phyloP scores from a whole-genome alignment of 768 basidiomycete genomes.

The Leccinum uliginosum region DNA sequence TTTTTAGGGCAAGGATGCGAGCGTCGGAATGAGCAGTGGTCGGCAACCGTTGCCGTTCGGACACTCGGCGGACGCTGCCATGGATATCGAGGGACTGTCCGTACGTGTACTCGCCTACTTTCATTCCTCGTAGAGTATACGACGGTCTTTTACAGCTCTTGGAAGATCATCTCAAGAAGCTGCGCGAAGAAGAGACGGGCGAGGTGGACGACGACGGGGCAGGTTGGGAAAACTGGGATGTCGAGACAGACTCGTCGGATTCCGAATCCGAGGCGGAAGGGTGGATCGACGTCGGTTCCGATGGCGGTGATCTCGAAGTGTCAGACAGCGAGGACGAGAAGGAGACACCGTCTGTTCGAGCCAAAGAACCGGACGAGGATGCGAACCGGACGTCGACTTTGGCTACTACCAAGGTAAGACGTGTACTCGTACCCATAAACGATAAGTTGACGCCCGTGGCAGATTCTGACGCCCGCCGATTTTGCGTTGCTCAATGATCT shows the following conservation, averaged over 20 bases:
- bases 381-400: slow-evolving; percentile 53
- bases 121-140: background rate
- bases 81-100: slow-evolving; percentile 86
- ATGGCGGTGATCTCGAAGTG: slow-evolving; percentile 64
- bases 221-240: slow-evolving; percentile 88
- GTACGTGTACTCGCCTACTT: slow-evolving; percentile 41
- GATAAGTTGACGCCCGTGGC: background rate
- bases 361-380: slow-evolving; percentile 15
- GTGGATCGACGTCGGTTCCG: slow-evolving; percentile 79
- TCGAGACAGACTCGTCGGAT: slow-evolving; percentile 64
- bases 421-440: background rate
- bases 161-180: slow-evolving; percentile 77
- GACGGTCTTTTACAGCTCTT: slow-evolving; percentile 52
- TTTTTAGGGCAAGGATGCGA: slow-evolving; percentile 82
- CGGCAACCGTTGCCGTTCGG: slow-evolving; percentile 77
- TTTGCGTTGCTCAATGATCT: slow-evolving; percentile 90
- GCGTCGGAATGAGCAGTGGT: slow-evolving; percentile 65
- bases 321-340: slow-evolving; percentile 83
- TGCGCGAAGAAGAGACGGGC: slow-evolving; percentile 56
- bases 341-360: slow-evolving; percentile 13
- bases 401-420: slow-evolving; percentile 71
- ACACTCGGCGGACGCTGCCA: slow-evolving; percentile 65
- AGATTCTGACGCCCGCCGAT: slow-evolving; percentile 98
- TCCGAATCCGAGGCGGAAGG: slow-evolving; percentile 56
- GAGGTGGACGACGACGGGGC: slow-evolving; percentile 60